Conservation (phyloP, 129 eudicot species). For the Flaveria sonorensis region DNA sequence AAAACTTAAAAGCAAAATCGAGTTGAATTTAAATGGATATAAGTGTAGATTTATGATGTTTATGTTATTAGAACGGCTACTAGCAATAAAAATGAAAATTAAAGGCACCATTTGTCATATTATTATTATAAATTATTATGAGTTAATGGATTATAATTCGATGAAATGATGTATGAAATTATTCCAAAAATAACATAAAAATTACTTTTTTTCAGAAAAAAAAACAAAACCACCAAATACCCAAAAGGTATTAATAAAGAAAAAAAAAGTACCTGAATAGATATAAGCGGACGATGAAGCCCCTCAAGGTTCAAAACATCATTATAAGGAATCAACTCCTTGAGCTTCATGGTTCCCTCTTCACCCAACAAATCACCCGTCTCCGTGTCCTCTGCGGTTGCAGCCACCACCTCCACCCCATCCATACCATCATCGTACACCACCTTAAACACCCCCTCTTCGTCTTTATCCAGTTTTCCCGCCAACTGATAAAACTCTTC, state of each 20-base stretch:
- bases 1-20: too few species aligned
- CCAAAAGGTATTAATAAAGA: background rate
- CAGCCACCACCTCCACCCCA: conserved; percentile 77
- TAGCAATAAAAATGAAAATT: too few species aligned
- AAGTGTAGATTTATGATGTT: too few species aligned
- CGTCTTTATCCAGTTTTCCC: conserved; percentile 81
- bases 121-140: too few species aligned
- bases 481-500: conserved; percentile 88
- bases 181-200: background rate
- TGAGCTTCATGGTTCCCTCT: conserved; percentile 60
- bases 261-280: conserved; percentile 59
- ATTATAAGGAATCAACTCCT: conserved; percentile 79
- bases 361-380: conserved; percentile 60
- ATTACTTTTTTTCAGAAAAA: background rate
- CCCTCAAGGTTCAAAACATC: conserved; percentile 80
- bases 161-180: background rate
- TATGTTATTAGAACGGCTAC: too few species aligned
- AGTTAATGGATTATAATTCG: too few species aligned
- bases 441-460: conserved; percentile 92
- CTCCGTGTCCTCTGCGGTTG: conserved; percentile 49
- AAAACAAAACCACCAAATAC: background rate
- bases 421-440: conserved; percentile 86
- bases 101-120: too few species aligned
- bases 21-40: too few species aligned
- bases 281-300: conserved; percentile 73